These are phyloP conservation scores for Suillus hirtellus DNA, from an alignment of 768 basidiomycete genomes.

Conservation along the genomic window DNA sequence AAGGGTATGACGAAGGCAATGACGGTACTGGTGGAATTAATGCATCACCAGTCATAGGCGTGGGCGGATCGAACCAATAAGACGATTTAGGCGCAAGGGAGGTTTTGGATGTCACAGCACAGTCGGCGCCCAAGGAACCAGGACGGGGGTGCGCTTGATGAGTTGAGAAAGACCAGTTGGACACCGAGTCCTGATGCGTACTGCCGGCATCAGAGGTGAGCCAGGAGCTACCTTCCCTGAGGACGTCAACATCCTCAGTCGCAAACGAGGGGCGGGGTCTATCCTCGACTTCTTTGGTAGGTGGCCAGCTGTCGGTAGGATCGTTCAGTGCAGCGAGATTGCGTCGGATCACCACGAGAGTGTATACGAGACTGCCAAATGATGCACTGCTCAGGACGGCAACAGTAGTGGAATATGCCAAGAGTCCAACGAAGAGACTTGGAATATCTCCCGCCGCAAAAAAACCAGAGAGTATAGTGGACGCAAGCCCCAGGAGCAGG, in stretches of 20 bases:
- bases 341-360: conserved; percentile 63
- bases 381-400: conserved; percentile 52
- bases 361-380: conserved; percentile 61
- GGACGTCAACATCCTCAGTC: conserved; percentile 70
- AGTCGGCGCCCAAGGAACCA: conserved; percentile 14
- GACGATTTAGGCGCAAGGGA: conserved; percentile 52
- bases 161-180: conserved; percentile 74
- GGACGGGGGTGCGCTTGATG: conserved; percentile 50
- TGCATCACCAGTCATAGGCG: conserved; percentile 41
- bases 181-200: conserved; percentile 56
- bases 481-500: conserved; percentile 50
- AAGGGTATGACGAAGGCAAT: conserved; percentile 57
- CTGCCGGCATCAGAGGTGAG: conserved; percentile 65
- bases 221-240: conserved; percentile 81
- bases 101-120: conserved; percentile 32
- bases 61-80: conserved; percentile 58
- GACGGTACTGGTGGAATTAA: conserved; percentile 56
- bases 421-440: conserved; percentile 60
- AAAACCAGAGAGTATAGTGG: conserved; percentile 59
- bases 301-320: conserved; percentile 60
- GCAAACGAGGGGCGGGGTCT: conserved; percentile 63
- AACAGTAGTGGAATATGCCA: conserved; percentile 55
- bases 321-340: conserved; percentile 60
- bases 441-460: conserved; percentile 53
- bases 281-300: conserved; percentile 50